Evolutionary conservation across 139 green algal species (phyloP).

Genomic region (Picochlorum sp.): DNA sequence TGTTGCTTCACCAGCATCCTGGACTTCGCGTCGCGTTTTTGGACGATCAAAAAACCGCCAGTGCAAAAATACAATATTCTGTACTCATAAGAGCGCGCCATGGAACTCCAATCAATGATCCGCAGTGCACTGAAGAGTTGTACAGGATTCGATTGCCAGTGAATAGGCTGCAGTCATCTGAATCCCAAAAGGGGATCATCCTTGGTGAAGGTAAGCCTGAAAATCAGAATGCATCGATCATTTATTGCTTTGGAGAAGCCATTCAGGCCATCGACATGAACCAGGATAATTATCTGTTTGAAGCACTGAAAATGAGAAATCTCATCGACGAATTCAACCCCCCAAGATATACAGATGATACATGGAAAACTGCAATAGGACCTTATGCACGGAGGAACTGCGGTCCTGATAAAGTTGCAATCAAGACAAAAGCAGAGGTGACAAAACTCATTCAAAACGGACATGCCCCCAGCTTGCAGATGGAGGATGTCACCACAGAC

Average conservation of each 20-base stretch:
- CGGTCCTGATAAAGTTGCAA: neutral
- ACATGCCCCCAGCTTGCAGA: neutral
- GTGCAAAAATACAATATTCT: conserved; percentile 13
- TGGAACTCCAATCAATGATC: conserved; percentile 19
- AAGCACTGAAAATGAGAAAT: conserved; percentile 77
- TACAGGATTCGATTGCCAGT: conserved; percentile 53
- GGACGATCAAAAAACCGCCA: conserved; percentile 12
- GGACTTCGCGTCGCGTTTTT: conserved; percentile 52
- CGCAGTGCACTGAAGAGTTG: conserved; percentile 27
- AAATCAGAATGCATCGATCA: conserved; percentile 83
- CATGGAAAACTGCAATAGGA: neutral
- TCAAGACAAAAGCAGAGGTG: neutral
- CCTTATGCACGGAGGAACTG: neutral
- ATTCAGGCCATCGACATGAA: conserved; percentile 83
- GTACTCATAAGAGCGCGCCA: conserved; percentile 24
- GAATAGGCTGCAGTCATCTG: conserved; percentile 21
- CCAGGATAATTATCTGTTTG: conserved; percentile 77
- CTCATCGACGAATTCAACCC: conserved; percentile 52
- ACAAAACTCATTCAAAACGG: neutral
- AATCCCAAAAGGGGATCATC: conserved; percentile 27
- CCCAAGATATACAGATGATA: conserved; percentile 14
- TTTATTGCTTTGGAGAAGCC: conserved; percentile 66
- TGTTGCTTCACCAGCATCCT: conserved; percentile 43
- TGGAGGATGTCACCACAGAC: neutral
- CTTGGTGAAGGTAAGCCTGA: conserved; percentile 87